Percentiles rank a stretch among this genome's conserved stretches.
phyloP scores from a whole-genome alignment of 2,329 filamentous ascomycete species.

The Pseudogymnoascus pannorum region DNA sequence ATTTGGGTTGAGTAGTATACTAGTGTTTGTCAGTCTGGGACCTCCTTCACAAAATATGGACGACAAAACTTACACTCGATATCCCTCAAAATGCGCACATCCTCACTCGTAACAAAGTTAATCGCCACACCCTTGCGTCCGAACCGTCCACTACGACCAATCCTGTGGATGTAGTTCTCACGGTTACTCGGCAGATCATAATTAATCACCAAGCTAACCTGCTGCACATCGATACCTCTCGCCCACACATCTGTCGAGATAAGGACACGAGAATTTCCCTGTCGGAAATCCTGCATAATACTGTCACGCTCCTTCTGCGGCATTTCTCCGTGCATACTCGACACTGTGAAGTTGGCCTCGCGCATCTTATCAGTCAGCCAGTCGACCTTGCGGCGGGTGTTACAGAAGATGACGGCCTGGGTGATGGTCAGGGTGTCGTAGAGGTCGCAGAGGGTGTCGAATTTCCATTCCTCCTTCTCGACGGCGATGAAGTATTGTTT shows the following conservation, averaged over 20 bases:
- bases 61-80: constrained; percentile 69
- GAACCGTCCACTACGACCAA: constrained; percentile 90
- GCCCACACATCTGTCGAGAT: constrained; percentile 99
- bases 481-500: constrained; percentile 99
- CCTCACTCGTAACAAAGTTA: constrained; percentile 98
- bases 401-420: constrained; percentile 99
- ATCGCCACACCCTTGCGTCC: constrained; percentile 98
- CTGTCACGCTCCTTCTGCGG: constrained; percentile 95
- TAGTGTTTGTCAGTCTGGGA: constrained; percentile 25
- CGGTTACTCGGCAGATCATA: constrained; percentile 97
- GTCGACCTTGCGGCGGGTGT: constrained; percentile 97
- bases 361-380: constrained; percentile 99
- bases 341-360: constrained; percentile 97
- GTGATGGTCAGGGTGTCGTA: constrained; percentile 99
- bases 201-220: constrained; percentile 97
- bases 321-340: constrained; percentile 99
- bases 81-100: constrained; percentile 93
- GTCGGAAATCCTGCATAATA: constrained; percentile 98
- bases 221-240: constrained; percentile 96
- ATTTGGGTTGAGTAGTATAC: constrained; percentile 73
- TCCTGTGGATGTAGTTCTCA: constrained; percentile 99
- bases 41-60: no score
- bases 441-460: constrained; percentile 95
- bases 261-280: constrained; percentile 89
- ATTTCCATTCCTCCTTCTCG: constrained; percentile 99